Base-by-base conservation (phyloP, 2,329 filamentous ascomycete genomes). In the Xylariaceae sp. region DNA sequence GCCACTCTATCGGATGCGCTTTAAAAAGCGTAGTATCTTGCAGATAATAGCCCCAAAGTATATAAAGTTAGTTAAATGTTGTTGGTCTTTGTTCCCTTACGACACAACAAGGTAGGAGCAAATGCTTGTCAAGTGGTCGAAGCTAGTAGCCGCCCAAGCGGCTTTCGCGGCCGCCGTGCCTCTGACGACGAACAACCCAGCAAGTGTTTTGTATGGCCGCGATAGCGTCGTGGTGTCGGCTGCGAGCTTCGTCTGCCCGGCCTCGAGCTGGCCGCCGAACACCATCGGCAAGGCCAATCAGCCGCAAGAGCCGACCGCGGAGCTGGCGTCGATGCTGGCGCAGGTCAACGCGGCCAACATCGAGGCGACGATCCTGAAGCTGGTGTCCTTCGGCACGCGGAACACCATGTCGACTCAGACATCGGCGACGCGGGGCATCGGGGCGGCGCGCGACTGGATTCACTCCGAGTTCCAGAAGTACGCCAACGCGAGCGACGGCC, bases 401-500 rank as follows among this genome's bases (percentile, higher is more conserved):
- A 81, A 84, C 62, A 84, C 81, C 1, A 69, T 83, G 1, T 82
- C 79, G 4, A 73, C 69, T 1, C 79, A 82, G 58, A 82, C 77
- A 53, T 75, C 75, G 27, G 73, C 73, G 3, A 77, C 72, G 2
- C 71, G 77, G 4, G 81, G 81, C 1, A 83, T 84, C 46, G 80
- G 81, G 1, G 81, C 81, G 5, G 81, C 82, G 9, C 67, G 81
- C 54, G 79, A 83, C 61, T 84, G 81, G 81, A 78, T 84, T 41
- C 73, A 74, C 26, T 67, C 69, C 20, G 75, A 83, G 64, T 80
- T 82, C 72, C 67, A 70, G 36, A 68, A 67, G 30, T 77, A 78
- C 55, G 81, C 81, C 2, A 68, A 72, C 15, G 68, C 71, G 3
- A 77, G 75, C 39, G 74, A 78, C n/a, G 80, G 80, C 0, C 69